These are phyloP conservation scores for Termitomyces sp. DNA, from an alignment of 768 basidiomycete species.

Conservation along the genomic window DNA sequence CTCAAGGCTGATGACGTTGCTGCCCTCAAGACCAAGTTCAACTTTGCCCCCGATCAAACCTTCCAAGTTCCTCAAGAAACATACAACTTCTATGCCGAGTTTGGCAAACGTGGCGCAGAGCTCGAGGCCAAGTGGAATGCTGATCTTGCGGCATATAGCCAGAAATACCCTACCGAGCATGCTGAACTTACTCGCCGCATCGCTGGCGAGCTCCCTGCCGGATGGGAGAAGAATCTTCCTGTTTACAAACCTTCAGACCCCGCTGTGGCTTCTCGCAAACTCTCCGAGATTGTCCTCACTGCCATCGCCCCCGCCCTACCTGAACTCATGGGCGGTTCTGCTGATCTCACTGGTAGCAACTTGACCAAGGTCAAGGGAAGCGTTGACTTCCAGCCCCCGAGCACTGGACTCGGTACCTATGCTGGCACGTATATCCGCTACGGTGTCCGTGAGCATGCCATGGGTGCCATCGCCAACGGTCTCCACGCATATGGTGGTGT, in stretches of 20 bases:
- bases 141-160: constrained; percentile 61
- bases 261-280: constrained; percentile 88
- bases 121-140: constrained; percentile 74
- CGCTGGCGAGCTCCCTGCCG: constrained; percentile 74
- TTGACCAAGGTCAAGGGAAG: constrained; percentile 81
- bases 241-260: constrained; percentile 80
- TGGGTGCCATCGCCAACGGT: constrained; percentile 96
- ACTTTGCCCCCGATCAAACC: constrained; percentile 71
- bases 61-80: constrained; percentile 78
- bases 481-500: constrained; percentile 86
- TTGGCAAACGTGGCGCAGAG: constrained; percentile 69
- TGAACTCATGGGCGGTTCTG: constrained; percentile 86
- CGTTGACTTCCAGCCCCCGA: constrained; percentile 91
- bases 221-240: constrained; percentile 85
- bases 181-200: constrained; percentile 86
- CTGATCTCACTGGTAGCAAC: constrained; percentile 91
- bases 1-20: constrained; percentile 90
- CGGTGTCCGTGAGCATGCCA: constrained; percentile 96
- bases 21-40: constrained; percentile 79
- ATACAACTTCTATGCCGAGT: constrained; percentile 62
- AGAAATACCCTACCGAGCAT: constrained; percentile 81
- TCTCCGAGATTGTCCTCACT: constrained; percentile 86
- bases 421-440: constrained; percentile 90
- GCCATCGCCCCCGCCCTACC: constrained; percentile 73
- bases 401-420: constrained; percentile 80